These are phyloP conservation scores for Bonnemaisonia californica DNA, from an alignment of 31 red algal genomes.

Conservation along the genomic window DNA sequence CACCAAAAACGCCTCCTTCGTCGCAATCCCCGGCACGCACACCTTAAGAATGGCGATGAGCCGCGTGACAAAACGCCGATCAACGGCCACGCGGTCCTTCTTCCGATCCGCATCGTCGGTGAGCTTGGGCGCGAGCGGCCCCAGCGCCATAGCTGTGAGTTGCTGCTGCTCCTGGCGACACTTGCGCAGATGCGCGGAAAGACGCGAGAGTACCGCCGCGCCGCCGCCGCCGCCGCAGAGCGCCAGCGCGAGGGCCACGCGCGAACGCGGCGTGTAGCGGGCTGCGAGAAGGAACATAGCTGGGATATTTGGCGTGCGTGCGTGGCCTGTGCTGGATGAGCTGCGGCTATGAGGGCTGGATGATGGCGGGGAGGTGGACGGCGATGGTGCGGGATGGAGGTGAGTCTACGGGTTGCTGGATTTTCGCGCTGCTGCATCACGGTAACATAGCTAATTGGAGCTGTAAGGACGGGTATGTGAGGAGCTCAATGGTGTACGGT, in stretches of 20 bases:
- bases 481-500: too few species aligned
- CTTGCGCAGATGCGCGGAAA: slow-evolving; percentile 31
- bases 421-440: too few species aligned
- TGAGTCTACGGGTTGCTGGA: too few species aligned
- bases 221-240: slow-evolving; percentile 31
- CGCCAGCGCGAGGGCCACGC: slow-evolving; percentile 49
- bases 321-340: too few species aligned
- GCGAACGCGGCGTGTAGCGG: slow-evolving; percentile 40
- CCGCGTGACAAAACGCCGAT: slow-evolving; percentile 56
- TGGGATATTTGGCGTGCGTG: too few species aligned
- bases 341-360: too few species aligned
- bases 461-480: too few species aligned
- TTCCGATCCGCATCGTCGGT: slow-evolving; percentile 2
- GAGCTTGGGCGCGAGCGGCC: not conserved
- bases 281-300: slow-evolving; percentile 14
- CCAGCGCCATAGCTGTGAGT: slow-evolving; percentile 35
- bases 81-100: slow-evolving; percentile 35
- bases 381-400: too few species aligned
- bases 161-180: slow-evolving; percentile 43
- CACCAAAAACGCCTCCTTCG: slow-evolving; percentile 47
- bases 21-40: slow-evolving; percentile 55
- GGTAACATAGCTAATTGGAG: too few species aligned
- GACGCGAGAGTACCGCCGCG: slow-evolving; percentile 21
- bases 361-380: too few species aligned
- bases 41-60: slow-evolving; percentile 63